Percentiles rank a stretch among this genome's conserved stretches.
Evolutionary conservation across 495 filamentous ascomycete genomes (phyloP).

Genomic region (Hypoxylon crocopeplum): DNA sequence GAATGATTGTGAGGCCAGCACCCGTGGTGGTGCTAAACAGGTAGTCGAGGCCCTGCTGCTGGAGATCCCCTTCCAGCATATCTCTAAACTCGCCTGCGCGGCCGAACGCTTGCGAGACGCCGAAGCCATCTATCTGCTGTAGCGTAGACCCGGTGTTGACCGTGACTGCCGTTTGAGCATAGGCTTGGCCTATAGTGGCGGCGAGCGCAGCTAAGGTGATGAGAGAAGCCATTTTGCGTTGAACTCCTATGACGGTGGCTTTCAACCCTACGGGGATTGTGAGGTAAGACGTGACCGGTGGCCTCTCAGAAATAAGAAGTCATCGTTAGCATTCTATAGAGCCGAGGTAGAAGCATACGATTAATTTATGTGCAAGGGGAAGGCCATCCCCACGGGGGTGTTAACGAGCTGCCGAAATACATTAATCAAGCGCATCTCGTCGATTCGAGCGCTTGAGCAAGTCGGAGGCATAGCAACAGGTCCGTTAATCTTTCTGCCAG

Average conservation of each 20-base stretch:
- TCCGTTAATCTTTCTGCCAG: not conserved
- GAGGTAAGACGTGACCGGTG: too few species aligned
- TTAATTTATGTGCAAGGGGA: slow-evolving; percentile 1
- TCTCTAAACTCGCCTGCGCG: slow-evolving; percentile 51
- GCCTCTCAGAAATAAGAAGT: not conserved
- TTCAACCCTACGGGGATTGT: not conserved
- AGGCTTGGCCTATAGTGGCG: slow-evolving; percentile 10
- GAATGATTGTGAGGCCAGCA: slow-evolving; percentile 60
- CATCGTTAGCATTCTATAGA: slow-evolving; percentile 5
- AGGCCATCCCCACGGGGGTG: not conserved
- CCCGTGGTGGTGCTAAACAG: slow-evolving; percentile 56
- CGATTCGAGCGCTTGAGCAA: slow-evolving; percentile 11
- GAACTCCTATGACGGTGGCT: not conserved
- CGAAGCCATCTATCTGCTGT: slow-evolving; percentile 57
- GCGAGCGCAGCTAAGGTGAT: slow-evolving; percentile 3
- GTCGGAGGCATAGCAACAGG: slow-evolving; percentile 1
- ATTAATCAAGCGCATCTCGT: slow-evolving; percentile 8
- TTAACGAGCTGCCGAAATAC: not conserved
- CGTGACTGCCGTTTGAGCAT: slow-evolving; percentile 39
- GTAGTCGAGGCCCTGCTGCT: slow-evolving; percentile 50
- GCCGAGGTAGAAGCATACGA: not conserved
- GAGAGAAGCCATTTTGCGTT: slow-evolving; percentile 7
- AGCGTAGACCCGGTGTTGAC: slow-evolving; percentile 42
- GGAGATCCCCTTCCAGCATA: slow-evolving; percentile 32
- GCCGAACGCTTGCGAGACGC: slow-evolving; percentile 59